Evolutionary conservation across 768 basidiomycete genomes (phyloP).

Genomic region (Coprinopsis cinerea): DNA sequence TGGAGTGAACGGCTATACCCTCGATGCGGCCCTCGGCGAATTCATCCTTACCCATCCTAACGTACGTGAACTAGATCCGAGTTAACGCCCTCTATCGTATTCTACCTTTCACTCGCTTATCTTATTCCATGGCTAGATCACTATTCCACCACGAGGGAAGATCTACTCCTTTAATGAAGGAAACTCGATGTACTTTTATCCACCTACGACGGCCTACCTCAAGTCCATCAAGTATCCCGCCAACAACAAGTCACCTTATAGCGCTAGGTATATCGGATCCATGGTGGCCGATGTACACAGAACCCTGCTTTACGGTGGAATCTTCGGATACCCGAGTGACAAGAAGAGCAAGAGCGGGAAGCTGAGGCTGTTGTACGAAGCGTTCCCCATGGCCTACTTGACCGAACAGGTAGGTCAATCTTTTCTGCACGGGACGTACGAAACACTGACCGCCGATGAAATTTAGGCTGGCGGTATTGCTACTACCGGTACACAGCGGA

Average conservation of each 20-base stretch:
- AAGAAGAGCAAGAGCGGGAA: slow-evolving; percentile 98
- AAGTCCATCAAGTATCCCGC: slow-evolving; percentile 89
- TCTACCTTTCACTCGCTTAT: slow-evolving; percentile 2
- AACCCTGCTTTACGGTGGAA: slow-evolving; percentile 94
- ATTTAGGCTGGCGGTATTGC: slow-evolving; percentile 89
- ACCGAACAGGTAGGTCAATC: slow-evolving; percentile 75
- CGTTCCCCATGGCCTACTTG: slow-evolving; percentile 95
- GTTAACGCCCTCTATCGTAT: background rate
- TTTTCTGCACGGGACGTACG: too few species aligned
- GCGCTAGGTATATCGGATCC: slow-evolving; percentile 90
- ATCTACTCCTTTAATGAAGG: slow-evolving; percentile 99
- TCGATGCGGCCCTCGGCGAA: slow-evolving; percentile 92
- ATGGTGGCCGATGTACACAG: slow-evolving; percentile 99
- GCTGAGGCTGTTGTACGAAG: slow-evolving; percentile 91
- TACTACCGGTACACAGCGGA: slow-evolving; percentile 90
- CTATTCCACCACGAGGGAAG: slow-evolving; percentile 90
- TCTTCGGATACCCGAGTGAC: slow-evolving; percentile 97
- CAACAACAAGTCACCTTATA: slow-evolving; percentile 77
- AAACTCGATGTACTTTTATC: slow-evolving; percentile 90
- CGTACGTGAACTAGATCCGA: slow-evolving; percentile 39
- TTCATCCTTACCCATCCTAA: slow-evolving; percentile 98
- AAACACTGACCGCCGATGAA: too few species aligned
- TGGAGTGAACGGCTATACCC: slow-evolving; percentile 97
- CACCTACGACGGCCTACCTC: slow-evolving; percentile 75
- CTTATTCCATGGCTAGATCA: slow-evolving; percentile 50